phyloP scores from a whole-genome alignment of 2,329 filamentous ascomycete genomes.

The Fusarium aywerte region DNA sequence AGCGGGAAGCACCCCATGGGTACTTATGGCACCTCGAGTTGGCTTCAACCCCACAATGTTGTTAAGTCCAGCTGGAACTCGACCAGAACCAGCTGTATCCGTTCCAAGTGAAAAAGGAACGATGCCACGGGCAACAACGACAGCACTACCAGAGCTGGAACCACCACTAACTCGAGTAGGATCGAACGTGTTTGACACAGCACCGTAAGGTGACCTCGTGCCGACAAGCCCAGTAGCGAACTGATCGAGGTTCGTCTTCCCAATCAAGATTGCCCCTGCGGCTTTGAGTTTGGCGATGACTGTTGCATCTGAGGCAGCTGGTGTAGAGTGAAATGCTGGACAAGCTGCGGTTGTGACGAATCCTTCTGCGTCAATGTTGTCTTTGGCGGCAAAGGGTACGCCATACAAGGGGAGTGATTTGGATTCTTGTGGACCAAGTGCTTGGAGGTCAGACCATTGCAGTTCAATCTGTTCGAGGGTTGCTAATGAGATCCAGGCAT shows the following conservation, averaged over 20 bases:
- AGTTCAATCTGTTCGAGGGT: slow-evolving; percentile 42
- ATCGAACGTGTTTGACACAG: slow-evolving; percentile 63
- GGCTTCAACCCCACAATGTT: slow-evolving; percentile 64
- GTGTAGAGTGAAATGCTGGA: slow-evolving; percentile 58
- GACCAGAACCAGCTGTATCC: slow-evolving; percentile 66
- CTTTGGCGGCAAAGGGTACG: slow-evolving; percentile 67
- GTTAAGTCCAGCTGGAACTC: slow-evolving; percentile 65
- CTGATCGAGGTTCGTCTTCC: slow-evolving; percentile 71
- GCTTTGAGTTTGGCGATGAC: slow-evolving; percentile 62
- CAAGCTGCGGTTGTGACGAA: slow-evolving; percentile 65
- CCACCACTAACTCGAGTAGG: slow-evolving; percentile 57
- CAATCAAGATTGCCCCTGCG: slow-evolving; percentile 66
- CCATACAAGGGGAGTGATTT: slow-evolving; percentile 61
- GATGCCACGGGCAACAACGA: slow-evolving; percentile 63
- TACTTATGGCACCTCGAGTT: slow-evolving; percentile 63
- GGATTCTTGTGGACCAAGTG: slow-evolving; percentile 1
- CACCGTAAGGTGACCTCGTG: slow-evolving; percentile 68
- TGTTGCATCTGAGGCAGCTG: slow-evolving; percentile 57
- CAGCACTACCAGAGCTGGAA: slow-evolving; percentile 67
- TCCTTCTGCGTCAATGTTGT: slow-evolving; percentile 64
- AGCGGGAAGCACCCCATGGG: slow-evolving; percentile 62
- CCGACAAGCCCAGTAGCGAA: slow-evolving; percentile 71
- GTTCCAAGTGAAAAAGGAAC: slow-evolving; percentile 68
- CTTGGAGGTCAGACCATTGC: slow-evolving; percentile 33
- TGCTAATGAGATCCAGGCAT: slow-evolving; percentile 50